A percentile compares a stretch with the other conserved stretches of the same genome.
Evolutionary conservation across 2,329 filamentous ascomycete species (phyloP).

Genomic region (Eutypa lata): DNA sequence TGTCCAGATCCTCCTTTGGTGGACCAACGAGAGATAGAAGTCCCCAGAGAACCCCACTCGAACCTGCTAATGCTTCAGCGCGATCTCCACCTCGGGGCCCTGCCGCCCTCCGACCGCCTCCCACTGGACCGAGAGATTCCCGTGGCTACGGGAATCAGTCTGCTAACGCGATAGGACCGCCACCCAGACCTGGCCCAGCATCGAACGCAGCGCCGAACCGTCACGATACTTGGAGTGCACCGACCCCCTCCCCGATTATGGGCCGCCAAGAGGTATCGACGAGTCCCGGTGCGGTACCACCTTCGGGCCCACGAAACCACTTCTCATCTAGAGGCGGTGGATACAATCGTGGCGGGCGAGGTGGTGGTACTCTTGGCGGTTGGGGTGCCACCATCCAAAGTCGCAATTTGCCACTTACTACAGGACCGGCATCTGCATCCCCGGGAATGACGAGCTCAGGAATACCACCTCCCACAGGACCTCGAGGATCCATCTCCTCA

Average conservation of each 20-base stretch:
- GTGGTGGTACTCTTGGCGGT: conserved; percentile 38
- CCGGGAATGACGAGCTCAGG: conserved; percentile 29
- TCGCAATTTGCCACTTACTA: conserved; percentile 23
- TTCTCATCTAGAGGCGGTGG: conserved; percentile 42
- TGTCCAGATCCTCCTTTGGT: conserved; percentile 27
- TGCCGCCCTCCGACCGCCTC: conserved; percentile 49
- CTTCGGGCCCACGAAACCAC: conserved; percentile 54
- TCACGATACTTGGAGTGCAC: conserved; percentile 18
- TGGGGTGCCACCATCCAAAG: conserved; percentile 35
- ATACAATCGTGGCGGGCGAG: conserved; percentile 42
- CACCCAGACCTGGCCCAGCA: conserved; percentile 27
- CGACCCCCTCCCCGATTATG: conserved; percentile 12
- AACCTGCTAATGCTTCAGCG: conserved; percentile 19
- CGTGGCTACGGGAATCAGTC: conserved; percentile 27
- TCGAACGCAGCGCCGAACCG: conserved; percentile 16
- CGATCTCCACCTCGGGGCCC: conserved; percentile 54
- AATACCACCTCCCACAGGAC: conserved; percentile 28
- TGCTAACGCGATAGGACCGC: conserved; percentile 25
- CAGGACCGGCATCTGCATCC: conserved; percentile 35
- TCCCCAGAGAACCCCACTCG: conserved; percentile 20
- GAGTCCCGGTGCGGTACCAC: conserved; percentile 45
- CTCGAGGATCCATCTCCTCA: conserved; percentile 24
- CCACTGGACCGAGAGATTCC: conserved; percentile 44
- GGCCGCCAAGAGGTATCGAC: conserved; percentile 34
- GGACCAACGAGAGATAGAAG: conserved; percentile 22